phyloP scores from a whole-genome alignment of 306 rosid species.

The Cucurbita argyrosperma region DNA sequence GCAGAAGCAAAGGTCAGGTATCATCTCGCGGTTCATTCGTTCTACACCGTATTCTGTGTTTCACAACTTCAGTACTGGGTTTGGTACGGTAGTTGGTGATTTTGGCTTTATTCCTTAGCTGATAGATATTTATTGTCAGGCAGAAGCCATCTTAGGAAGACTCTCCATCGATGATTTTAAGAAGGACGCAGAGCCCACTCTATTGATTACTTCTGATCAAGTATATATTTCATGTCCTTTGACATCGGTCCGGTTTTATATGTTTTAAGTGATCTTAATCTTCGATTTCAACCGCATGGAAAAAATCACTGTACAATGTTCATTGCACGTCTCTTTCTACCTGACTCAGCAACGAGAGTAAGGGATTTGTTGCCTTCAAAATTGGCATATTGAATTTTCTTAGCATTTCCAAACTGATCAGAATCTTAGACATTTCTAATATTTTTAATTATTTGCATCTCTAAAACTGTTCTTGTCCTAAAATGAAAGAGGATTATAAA shows the following conservation, averaged over 20 bases:
- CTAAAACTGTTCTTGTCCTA: neutral
- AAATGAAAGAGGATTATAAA: neutral
- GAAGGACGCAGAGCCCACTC: constrained; percentile 55
- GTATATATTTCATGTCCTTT: constrained; percentile 46
- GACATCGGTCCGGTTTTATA: constrained; percentile 8
- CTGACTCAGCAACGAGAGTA: neutral
- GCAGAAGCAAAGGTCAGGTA: constrained; percentile 78
- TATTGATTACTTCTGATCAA: constrained; percentile 89
- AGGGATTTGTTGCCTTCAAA: neutral
- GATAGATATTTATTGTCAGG: constrained; percentile 59
- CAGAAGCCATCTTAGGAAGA: constrained; percentile 67
- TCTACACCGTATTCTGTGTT: neutral
- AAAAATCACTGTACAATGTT: neutral
- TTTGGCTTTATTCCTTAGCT: constrained; percentile 21
- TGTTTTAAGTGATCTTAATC: neutral
- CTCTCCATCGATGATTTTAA: constrained; percentile 52
- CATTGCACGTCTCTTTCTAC: neutral
- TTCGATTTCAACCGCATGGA: neutral
- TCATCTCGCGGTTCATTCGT: neutral
- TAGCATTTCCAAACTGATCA: neutral
- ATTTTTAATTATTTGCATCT: neutral
- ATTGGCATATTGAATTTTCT: neutral
- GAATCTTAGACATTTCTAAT: neutral
- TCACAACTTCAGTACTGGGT: constrained; percentile 1
- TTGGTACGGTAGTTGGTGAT: constrained; percentile 16